Evolutionary conservation across 805 yeast species (phyloP).

Genomic region (Zygosaccharomyces pseudorouxii): DNA sequence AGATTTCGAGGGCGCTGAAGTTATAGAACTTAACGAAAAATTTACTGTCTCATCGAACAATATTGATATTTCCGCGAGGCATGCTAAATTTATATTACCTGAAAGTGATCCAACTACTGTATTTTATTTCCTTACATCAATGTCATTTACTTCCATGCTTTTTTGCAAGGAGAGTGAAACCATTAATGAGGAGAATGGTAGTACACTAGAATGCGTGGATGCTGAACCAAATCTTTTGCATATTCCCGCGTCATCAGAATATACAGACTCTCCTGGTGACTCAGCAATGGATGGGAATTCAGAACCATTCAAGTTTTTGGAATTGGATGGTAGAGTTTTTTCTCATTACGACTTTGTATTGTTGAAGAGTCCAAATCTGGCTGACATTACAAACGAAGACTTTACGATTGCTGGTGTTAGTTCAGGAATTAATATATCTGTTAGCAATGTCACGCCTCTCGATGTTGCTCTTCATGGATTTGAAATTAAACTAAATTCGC

Average conservation of each 20-base stretch:
- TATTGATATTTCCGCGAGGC: constrained; percentile 1
- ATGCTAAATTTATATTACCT: constrained; percentile 3
- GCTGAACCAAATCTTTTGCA: constrained; percentile 13
- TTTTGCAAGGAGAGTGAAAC: constrained; percentile 14
- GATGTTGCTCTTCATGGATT: constrained; percentile 12
- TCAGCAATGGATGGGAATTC: constrained; percentile 52
- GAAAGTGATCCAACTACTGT: background rate
- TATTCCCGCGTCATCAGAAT: constrained; percentile 49
- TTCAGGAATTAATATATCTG: background rate
- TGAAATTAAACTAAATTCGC: constrained; percentile 1
- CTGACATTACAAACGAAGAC: constrained; percentile 14
- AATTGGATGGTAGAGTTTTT: constrained; percentile 39
- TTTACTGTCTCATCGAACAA: background rate
- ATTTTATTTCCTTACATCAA: constrained; percentile 21
- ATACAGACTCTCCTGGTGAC: constrained; percentile 39
- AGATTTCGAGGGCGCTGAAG: constrained; percentile 4
- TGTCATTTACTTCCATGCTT: constrained; percentile 9
- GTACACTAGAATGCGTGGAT: background rate
- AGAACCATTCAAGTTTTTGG: constrained; percentile 47
- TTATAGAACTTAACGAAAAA: background rate
- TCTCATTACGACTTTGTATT: constrained; percentile 47
- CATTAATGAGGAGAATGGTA: background rate
- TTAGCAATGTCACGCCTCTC: constrained; percentile 12
- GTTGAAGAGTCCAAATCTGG: constrained; percentile 36
- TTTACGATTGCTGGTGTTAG: constrained; percentile 25